A percentile compares a stretch with the other conserved stretches of the same genome.
These are phyloP conservation scores for Albophoma yamanashiensis DNA, from an alignment of 2,329 filamentous ascomycete species.

Conservation along the genomic window DNA sequence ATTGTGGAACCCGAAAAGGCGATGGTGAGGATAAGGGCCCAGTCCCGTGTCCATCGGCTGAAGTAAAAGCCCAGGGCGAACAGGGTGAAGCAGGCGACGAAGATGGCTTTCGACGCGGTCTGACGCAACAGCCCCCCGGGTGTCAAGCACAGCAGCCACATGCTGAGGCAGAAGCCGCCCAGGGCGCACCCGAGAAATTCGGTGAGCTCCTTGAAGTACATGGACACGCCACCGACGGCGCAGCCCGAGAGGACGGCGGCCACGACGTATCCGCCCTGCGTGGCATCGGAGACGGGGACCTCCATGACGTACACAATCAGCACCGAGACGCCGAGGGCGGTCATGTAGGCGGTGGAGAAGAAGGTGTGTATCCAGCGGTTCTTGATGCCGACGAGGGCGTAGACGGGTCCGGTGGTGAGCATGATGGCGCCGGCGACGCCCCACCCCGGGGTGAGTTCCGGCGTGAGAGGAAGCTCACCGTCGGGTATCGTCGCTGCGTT, in stretches of 20 bases:
- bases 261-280: slow-evolving; percentile 82
- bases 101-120: slow-evolving; percentile 53
- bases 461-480: slow-evolving; percentile 58
- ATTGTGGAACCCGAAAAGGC: slow-evolving; percentile 75
- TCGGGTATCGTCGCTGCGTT: slow-evolving; percentile 31
- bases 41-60: slow-evolving; percentile 65
- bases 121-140: slow-evolving; percentile 62
- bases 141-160: slow-evolving; percentile 80
- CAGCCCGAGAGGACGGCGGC: slow-evolving; percentile 63
- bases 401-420: slow-evolving; percentile 57
- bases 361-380: slow-evolving; percentile 71
- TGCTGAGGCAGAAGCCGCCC: slow-evolving; percentile 73
- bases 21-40: slow-evolving; percentile 65
- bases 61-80: slow-evolving; percentile 66
- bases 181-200: slow-evolving; percentile 75
- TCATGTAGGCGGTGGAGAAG: slow-evolving; percentile 66
- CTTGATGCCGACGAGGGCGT: slow-evolving; percentile 73
- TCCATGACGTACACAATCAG: slow-evolving; percentile 85
- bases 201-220: slow-evolving; percentile 76
- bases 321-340: slow-evolving; percentile 64
- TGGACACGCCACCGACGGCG: slow-evolving; percentile 60
- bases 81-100: slow-evolving; percentile 64
- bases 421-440: slow-evolving; percentile 70
- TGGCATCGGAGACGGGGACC: slow-evolving; percentile 58
- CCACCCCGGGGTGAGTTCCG: slow-evolving; percentile 69